Percentiles rank a stretch among this genome's conserved stretches.
Evolutionary conservation across 2,329 filamentous ascomycete species (phyloP).

Genomic region (Neocucurbitaria cava): DNA sequence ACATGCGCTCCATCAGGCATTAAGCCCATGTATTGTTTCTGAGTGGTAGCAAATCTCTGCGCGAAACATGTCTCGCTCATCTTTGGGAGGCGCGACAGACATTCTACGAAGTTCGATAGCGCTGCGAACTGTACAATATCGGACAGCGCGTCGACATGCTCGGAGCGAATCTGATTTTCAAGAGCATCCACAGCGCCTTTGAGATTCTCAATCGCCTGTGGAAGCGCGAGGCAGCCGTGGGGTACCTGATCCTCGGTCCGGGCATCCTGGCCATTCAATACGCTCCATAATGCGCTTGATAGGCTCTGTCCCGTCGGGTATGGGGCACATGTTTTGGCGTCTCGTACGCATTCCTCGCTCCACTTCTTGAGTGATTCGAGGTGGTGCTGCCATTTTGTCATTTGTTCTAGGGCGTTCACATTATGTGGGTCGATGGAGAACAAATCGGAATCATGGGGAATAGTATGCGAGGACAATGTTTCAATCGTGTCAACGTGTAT

Average conservation of each 20-base stretch:
- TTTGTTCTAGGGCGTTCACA: neutral
- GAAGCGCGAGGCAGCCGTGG: no score
- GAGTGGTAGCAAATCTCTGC: conserved; percentile 1
- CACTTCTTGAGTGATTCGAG: neutral
- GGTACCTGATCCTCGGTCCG: neutral
- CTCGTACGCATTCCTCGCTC: conserved; percentile 1
- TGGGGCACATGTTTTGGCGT: neutral
- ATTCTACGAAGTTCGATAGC: neutral
- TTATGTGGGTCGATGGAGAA: conserved; percentile 1
- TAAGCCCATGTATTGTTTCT: conserved; percentile 2
- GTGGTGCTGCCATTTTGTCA: neutral
- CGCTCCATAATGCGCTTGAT: neutral
- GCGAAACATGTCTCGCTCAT: neutral
- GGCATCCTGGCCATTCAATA: neutral
- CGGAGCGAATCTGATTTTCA: neutral
- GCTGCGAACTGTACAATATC: neutral
- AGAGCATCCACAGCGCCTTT: neutral
- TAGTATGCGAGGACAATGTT: neutral
- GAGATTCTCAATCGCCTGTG: neutral
- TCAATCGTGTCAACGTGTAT: conserved; percentile 6
- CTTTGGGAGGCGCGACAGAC: neutral
- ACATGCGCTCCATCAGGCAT: conserved; percentile 1
- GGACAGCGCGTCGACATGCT: conserved; percentile 1
- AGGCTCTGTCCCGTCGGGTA: conserved; percentile 2
- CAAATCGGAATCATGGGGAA: neutral